Evolutionary conservation across 441 rosid species (phyloP).

Genomic region (Arabidopsis hybrid): DNA sequence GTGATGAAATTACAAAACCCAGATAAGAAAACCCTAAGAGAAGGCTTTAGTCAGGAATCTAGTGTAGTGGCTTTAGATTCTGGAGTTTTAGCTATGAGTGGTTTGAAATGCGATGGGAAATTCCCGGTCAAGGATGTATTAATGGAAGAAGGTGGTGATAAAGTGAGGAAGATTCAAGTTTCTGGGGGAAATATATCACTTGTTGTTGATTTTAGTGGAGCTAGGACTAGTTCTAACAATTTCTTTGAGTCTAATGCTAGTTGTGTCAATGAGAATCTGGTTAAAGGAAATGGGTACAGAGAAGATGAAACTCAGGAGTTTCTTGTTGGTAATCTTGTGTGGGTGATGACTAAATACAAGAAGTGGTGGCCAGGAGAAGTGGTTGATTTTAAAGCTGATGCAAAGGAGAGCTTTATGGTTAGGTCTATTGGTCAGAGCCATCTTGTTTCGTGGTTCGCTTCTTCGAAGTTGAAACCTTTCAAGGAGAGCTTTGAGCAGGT

Average conservation of each 20-base stretch:
- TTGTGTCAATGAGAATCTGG: slow-evolving; percentile 32
- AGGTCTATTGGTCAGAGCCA: slow-evolving; percentile 59
- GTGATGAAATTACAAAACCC: slow-evolving; percentile 51
- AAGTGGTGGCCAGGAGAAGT: slow-evolving; percentile 96
- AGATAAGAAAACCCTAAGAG: slow-evolving; percentile 56
- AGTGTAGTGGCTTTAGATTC: slow-evolving; percentile 41
- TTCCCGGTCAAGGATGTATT: slow-evolving; percentile 33
- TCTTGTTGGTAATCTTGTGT: slow-evolving; percentile 73
- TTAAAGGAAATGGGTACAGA: slow-evolving; percentile 34
- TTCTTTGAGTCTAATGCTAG: slow-evolving; percentile 32
- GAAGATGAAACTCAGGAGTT: slow-evolving; percentile 44
- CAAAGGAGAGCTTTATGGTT: slow-evolving; percentile 55
- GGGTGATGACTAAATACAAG: slow-evolving; percentile 66
- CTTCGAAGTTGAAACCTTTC: slow-evolving; percentile 73
- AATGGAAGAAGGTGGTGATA: slow-evolving; percentile 43
- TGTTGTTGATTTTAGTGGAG: slow-evolving; percentile 71
- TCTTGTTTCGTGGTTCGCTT: slow-evolving; percentile 57
- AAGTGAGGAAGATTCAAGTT: slow-evolving; percentile 55
- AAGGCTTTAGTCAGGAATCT: slow-evolving; percentile 7
- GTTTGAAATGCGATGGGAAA: slow-evolving; percentile 29
- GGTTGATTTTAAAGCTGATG: slow-evolving; percentile 50
- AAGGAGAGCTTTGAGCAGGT: slow-evolving; percentile 59
- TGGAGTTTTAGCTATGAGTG: slow-evolving; percentile 32
- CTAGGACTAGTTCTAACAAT: slow-evolving; percentile 29
- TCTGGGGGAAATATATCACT: slow-evolving; percentile 71